Evolutionary conservation across 1,139 yeast genomes (phyloP).

Genomic region (Saccharomyces hybrid): DNA sequence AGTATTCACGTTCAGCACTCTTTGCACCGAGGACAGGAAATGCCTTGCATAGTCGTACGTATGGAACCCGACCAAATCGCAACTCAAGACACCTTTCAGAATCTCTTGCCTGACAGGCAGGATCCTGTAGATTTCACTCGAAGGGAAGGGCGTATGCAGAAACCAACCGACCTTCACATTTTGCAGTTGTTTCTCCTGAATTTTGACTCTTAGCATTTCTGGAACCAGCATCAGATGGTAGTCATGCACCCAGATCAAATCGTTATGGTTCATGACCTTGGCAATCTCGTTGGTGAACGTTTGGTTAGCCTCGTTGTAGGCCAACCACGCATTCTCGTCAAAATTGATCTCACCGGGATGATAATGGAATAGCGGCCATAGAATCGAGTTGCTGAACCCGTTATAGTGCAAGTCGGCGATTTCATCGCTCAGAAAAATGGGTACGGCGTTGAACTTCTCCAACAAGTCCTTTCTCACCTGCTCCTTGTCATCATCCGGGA

Average conservation of each 20-base stretch:
- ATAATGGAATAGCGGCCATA: slow-evolving; percentile 98
- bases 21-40: slow-evolving; percentile 83
- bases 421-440: slow-evolving; percentile 79
- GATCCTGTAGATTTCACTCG: slow-evolving; percentile 90
- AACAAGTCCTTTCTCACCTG: slow-evolving; percentile 63
- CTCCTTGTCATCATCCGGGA: slow-evolving; percentile 68
- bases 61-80: slow-evolving; percentile 95
- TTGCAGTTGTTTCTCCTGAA: slow-evolving; percentile 33
- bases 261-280: slow-evolving; percentile 67
- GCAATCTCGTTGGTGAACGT: slow-evolving; percentile 74
- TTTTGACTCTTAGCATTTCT: slow-evolving; percentile 67
- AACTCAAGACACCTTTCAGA: slow-evolving; percentile 81
- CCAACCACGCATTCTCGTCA: slow-evolving; percentile 97
- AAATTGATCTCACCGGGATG: slow-evolving; percentile 99
- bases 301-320: slow-evolving; percentile 88
- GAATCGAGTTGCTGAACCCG: slow-evolving; percentile 84
- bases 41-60: slow-evolving; percentile 99
- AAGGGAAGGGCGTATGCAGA: slow-evolving; percentile 96
- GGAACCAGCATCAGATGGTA: slow-evolving; percentile 95
- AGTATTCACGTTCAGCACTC: slow-evolving; percentile 75
- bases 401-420: slow-evolving; percentile 94
- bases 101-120: slow-evolving; percentile 93
- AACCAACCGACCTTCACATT: slow-evolving; percentile 84
- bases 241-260: slow-evolving; percentile 95
- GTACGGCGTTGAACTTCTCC: slow-evolving; percentile 80